A percentile compares a stretch with the other conserved stretches of the same genome.
Conservation (phyloP, 2,329 filamentous ascomycete species). For the Cytospora leucostoma region DNA sequence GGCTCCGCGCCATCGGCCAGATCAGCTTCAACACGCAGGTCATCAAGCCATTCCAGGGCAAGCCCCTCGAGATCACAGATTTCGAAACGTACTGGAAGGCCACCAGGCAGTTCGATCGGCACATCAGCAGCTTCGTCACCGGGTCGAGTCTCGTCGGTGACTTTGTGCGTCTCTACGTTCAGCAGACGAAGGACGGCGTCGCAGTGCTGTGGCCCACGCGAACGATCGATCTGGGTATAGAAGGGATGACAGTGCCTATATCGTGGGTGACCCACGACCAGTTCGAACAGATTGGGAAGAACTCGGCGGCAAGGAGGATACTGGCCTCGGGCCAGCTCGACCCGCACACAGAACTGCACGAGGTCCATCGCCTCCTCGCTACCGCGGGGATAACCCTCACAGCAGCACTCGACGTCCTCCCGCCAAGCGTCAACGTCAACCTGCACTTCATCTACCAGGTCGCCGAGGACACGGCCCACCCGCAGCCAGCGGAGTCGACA, state of each 20-base stretch:
- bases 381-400: slow-evolving; percentile 77
- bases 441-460: slow-evolving; percentile 90
- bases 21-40: slow-evolving; percentile 94
- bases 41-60: slow-evolving; percentile 91
- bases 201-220: slow-evolving; percentile 87
- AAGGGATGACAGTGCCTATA: slow-evolving; percentile 76
- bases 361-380: slow-evolving; percentile 71
- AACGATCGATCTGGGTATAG: slow-evolving; percentile 68
- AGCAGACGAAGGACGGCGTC: slow-evolving; percentile 83
- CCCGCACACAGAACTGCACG: slow-evolving; percentile 30
- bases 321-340: slow-evolving; percentile 56
- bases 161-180: slow-evolving; percentile 88
- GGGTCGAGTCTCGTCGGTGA: slow-evolving; percentile 95
- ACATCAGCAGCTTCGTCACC: slow-evolving; percentile 84
- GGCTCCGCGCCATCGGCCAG: slow-evolving; percentile 87
- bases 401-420: slow-evolving; percentile 74
- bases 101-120: slow-evolving; percentile 86
- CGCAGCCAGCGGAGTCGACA: slow-evolving; percentile 49
- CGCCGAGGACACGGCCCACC: slow-evolving; percentile 66
- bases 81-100: slow-evolving; percentile 99
- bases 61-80: slow-evolving; percentile 92
- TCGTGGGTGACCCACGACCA: slow-evolving; percentile 75
- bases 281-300: slow-evolving; percentile 58
- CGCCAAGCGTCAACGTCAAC: slow-evolving; percentile 81
- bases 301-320: slow-evolving; percentile 45